Base-by-base conservation (phyloP, 805 yeast genomes). In the Torulaspora indica region DNA sequence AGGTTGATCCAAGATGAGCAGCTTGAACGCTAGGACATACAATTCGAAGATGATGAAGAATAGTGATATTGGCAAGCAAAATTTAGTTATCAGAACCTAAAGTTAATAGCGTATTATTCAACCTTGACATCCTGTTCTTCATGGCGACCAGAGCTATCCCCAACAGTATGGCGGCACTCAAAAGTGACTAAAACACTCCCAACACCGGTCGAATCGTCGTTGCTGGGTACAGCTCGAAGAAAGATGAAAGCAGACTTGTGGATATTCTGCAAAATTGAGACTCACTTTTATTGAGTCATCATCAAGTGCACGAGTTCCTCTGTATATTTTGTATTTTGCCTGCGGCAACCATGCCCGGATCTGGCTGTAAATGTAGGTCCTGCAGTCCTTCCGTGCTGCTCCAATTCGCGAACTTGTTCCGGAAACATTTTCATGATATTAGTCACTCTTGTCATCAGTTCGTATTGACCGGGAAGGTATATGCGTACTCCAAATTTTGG, bases 121-220 rank as follows among this genome's bases (percentile, higher is more conserved):
- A n/a, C n/a, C n/a, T n/a, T n/a, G n/a, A n/a, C n/a, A n/a, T n/a
- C n/a, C n/a, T n/a, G n/a, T n/a, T n/a, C n/a, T n/a, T n/a, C n/a
- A n/a, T n/a, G n/a, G n/a, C n/a, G n/a, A n/a, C n/a, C n/a, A n/a
- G n/a, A n/a, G n/a, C 22, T 20, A 20, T 27, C 29, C 13, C 8
- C 7, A 38, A 55, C 42, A 42, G 50, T 54, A 37, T 55, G 42
- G 44, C 56, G 51, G 40, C 57, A 52, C 51, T 56, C 54, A 35
- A 47, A 28, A 22, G 39, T 35, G 24, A 17, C 17, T 12, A 35
- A 8, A 14, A 35, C 39, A 29, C 2, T 23, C n/a, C 23, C 39
- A 14, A n/a, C n/a, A n/a, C n/a, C n/a, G 18, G 39, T 5, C 8
- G n/a, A n/a, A n/a, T n/a, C n/a, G n/a, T n/a, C n/a, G n/a, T n/a